Conservation (phyloP, 768 basidiomycete genomes). For the Coprinopsis sp. region DNA sequence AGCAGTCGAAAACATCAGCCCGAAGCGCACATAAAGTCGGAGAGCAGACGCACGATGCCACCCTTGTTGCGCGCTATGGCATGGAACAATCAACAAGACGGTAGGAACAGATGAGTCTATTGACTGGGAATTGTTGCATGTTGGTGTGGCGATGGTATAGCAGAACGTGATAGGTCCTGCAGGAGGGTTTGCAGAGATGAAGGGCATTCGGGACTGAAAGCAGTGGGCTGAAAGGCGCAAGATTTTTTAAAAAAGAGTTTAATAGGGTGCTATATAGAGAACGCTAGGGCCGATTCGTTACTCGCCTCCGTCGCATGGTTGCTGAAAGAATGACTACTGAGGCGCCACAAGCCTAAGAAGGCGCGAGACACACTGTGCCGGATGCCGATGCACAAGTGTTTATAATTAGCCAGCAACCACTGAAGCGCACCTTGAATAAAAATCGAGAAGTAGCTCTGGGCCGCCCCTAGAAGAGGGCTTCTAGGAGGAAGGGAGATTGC, state of each 20-base stretch:
- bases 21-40: background rate
- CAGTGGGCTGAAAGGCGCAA: background rate
- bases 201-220: slow-evolving; percentile 30
- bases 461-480: no score
- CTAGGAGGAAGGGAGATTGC: no score
- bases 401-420: no score
- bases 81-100: slow-evolving; percentile 33
- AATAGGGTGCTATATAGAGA: background rate
- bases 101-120: slow-evolving; percentile 32
- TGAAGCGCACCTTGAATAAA: no score
- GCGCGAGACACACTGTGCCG: no score
- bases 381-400: no score
- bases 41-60: slow-evolving; percentile 28
- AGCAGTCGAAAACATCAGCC: background rate
- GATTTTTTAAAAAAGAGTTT: background rate
- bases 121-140: slow-evolving; percentile 22
- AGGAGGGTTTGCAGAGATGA: slow-evolving; percentile 24
- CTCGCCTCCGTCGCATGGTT: background rate
- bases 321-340: no score
- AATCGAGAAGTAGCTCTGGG: no score
- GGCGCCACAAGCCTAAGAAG: no score
- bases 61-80: slow-evolving; percentile 26
- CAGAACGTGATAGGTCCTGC: slow-evolving; percentile 24
- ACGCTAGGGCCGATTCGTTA: background rate
- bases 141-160: slow-evolving; percentile 36